Evolutionary conservation across 768 basidiomycete species (phyloP).

Genomic region (Sporobolomyces roseus): DNA sequence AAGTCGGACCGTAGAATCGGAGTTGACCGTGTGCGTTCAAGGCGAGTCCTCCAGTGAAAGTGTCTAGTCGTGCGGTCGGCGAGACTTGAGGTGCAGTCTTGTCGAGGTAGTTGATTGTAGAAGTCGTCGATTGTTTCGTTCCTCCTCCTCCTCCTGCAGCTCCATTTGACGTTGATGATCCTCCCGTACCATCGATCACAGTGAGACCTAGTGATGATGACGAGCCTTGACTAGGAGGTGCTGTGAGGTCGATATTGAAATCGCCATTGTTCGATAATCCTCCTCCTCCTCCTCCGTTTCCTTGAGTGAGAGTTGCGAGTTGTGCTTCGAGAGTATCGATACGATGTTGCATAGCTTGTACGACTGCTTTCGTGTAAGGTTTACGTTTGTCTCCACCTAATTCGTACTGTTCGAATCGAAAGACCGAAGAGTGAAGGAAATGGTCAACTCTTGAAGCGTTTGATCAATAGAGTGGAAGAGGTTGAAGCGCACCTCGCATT

Average conservation of each 20-base stretch:
- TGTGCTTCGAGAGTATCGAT: conserved; percentile 38
- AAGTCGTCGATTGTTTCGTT: too few species aligned
- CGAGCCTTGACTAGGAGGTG: too few species aligned
- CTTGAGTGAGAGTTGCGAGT: conserved; percentile 22
- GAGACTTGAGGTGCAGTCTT: conserved; percentile 2
- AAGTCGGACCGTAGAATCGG: conserved; percentile 28
- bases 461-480: too few species aligned
- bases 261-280: neutral
- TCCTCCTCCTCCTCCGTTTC: too few species aligned
- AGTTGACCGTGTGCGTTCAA: conserved; percentile 25
- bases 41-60: conserved; percentile 29
- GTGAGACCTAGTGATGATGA: too few species aligned
- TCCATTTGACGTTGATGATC: too few species aligned
- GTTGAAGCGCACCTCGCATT: conserved; percentile 12
- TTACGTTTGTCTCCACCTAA: conserved; percentile 6
- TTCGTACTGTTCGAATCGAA: too few species aligned
- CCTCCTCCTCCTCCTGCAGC: too few species aligned
- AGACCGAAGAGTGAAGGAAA: too few species aligned
- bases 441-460: too few species aligned
- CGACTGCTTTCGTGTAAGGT: conserved; percentile 36
- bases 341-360: conserved; percentile 37
- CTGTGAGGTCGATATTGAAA: neutral
- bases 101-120: conserved; percentile 12
- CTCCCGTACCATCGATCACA: too few species aligned
- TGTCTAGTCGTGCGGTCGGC: conserved; percentile 1